Evolutionary conservation across 139 green algal genomes (phyloP).

Genomic region (Chlorella ohadii): DNA sequence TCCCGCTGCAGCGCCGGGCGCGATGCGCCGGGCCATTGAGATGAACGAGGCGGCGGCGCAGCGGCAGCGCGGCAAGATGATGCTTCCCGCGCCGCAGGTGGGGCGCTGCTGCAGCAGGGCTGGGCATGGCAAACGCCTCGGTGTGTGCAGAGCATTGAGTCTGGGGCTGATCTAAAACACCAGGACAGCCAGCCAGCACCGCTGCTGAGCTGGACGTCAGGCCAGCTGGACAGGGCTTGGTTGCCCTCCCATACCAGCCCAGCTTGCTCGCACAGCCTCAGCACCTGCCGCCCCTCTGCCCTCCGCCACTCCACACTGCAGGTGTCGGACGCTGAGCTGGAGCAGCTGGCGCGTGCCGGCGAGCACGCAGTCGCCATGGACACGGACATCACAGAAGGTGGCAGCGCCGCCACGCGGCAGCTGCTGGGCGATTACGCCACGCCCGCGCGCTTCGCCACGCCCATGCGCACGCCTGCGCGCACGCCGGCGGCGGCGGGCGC

Average conservation of each 20-base stretch:
- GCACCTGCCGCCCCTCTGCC: too few relatives aligned
- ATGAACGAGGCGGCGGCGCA: constrained; percentile 73
- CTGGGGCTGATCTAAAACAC: too few relatives aligned
- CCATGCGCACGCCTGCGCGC: constrained; percentile 80
- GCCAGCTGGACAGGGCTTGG: too few relatives aligned
- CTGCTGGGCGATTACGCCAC: constrained; percentile 86
- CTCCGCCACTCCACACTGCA: not conserved
- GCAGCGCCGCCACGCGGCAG: constrained; percentile 74
- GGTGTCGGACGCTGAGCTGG: constrained; percentile 88
- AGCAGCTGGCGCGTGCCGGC: constrained; percentile 86
- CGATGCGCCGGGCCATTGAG: constrained; percentile 39
- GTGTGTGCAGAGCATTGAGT: too few relatives aligned
- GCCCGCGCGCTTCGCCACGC: constrained; percentile 70
- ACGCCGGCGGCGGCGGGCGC: constrained; percentile 61
- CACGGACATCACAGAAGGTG: constrained; percentile 55
- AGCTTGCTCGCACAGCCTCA: too few relatives aligned
- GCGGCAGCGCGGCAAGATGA: constrained; percentile 84
- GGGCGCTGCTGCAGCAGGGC: constrained; percentile 51
- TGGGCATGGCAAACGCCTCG: too few relatives aligned
- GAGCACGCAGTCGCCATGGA: constrained; percentile 48
- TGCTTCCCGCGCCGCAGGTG: constrained; percentile 87
- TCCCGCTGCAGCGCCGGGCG: too few relatives aligned
- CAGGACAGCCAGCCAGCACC: too few relatives aligned
- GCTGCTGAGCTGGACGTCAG: too few relatives aligned
- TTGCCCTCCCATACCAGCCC: too few relatives aligned